These are phyloP conservation scores for Neoboletus brunneissimus DNA, from an alignment of 768 basidiomycete genomes.

Conservation along the genomic window DNA sequence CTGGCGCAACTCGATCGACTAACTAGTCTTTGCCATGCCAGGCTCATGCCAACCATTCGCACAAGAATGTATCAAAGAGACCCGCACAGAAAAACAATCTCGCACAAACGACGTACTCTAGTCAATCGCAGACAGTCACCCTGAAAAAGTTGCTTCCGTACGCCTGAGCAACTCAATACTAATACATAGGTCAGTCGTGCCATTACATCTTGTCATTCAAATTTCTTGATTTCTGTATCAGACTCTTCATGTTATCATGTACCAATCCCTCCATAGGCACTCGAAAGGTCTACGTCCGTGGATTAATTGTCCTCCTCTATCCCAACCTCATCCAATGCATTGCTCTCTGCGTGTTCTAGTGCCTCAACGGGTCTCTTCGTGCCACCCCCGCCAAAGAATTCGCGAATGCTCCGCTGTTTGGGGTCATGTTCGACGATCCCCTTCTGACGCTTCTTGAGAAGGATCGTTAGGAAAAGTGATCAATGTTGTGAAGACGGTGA, in stretches of 20 bases:
- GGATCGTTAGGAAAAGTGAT: conserved; percentile 16
- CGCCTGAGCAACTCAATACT: conserved; percentile 36
- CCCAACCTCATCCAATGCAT: conserved; percentile 27
- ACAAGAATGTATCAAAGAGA: conserved; percentile 68
- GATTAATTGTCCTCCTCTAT: conserved; percentile 9
- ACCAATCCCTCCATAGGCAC: neutral
- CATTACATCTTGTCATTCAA: neutral
- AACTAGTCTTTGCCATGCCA: conserved; percentile 24
- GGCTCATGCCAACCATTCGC: conserved; percentile 70
- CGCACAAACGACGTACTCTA: conserved; percentile 63
- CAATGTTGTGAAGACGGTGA: conserved; percentile 2
- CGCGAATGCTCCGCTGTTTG: conserved; percentile 70
- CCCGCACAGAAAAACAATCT: conserved; percentile 65
- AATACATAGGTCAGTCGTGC: conserved; percentile 16
- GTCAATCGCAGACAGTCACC: conserved; percentile 58
- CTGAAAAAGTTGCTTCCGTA: conserved; percentile 75
- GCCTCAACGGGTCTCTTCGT: conserved; percentile 12
- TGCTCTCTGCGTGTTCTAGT: conserved; percentile 22
- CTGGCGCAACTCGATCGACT: neutral
- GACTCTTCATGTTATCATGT: conserved; percentile 11
- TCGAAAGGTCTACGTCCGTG: neutral
- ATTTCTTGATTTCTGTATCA: neutral
- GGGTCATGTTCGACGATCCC: conserved; percentile 80
- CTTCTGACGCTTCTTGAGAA: conserved; percentile 57
- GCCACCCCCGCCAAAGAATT: conserved; percentile 56